Percentiles rank a stretch among this genome's conserved stretches.
Evolutionary conservation across 208 protist genomes (phyloP).

Genomic region (Naegleria fowleri): DNA sequence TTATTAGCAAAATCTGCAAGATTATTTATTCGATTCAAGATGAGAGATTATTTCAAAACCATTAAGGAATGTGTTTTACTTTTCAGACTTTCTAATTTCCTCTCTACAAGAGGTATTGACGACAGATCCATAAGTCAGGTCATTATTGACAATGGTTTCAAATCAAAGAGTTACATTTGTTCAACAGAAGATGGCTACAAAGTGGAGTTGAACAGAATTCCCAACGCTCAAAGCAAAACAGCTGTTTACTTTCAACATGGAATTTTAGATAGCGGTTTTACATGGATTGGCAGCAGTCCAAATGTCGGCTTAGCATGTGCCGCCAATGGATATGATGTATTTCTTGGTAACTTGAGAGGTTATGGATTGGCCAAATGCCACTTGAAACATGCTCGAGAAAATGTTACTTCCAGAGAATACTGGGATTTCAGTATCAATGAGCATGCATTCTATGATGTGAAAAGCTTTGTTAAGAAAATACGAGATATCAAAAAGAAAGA

Average conservation of each 20-base stretch:
- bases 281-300: slow-evolving; percentile 40
- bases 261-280: slow-evolving; percentile 42
- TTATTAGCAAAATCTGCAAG: not conserved
- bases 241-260: slow-evolving; percentile 49
- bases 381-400: not conserved
- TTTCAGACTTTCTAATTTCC: not conserved
- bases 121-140: not conserved
- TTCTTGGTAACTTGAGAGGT: slow-evolving; percentile 43
- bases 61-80: not conserved
- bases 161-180: not conserved
- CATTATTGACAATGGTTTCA: slow-evolving; percentile 16
- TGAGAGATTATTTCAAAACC: not conserved
- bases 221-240: slow-evolving; percentile 39
- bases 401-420: slow-evolving; percentile 36
- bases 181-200: slow-evolving; percentile 47
- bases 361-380: slow-evolving; percentile 14
- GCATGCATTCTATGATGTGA: slow-evolving; percentile 46
- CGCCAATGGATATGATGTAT: slow-evolving; percentile 44
- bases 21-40: slow-evolving; percentile 14
- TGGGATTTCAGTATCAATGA: slow-evolving; percentile 51
- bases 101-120: not conserved
- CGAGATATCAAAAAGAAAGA: slow-evolving; percentile 40
- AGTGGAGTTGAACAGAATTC: slow-evolving; percentile 38
- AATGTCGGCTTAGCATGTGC: slow-evolving; percentile 36
- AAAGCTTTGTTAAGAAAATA: slow-evolving; percentile 45